Conservation (phyloP, 2,329 filamentous ascomycete species). For the Cytospora schulzeri region DNA sequence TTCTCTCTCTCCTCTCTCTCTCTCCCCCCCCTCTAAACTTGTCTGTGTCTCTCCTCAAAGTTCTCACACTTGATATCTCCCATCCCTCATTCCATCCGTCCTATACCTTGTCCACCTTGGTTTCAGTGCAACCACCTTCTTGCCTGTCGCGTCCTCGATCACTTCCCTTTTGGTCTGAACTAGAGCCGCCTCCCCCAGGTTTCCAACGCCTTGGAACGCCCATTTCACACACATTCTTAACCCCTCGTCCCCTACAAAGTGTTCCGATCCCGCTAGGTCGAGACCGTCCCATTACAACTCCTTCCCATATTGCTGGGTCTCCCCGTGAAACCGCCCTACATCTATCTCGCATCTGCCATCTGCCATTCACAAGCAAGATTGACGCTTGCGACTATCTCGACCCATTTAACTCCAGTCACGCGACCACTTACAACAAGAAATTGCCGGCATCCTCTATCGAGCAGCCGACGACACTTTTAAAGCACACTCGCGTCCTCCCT, state of each 20-base stretch:
- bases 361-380: not conserved
- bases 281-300: slow-evolving; percentile 6
- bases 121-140: slow-evolving; percentile 2
- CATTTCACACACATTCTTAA: not conserved
- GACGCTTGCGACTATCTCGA: not conserved
- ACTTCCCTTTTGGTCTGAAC: slow-evolving; percentile 1
- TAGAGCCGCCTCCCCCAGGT: slow-evolving; percentile 1
- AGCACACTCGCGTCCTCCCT: not conserved
- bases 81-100: not conserved
- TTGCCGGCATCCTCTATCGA: not conserved
- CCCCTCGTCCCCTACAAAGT: not conserved
- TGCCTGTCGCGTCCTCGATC: not conserved
- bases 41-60: not conserved
- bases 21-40: too few species aligned
- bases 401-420: not conserved
- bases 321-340: slow-evolving; percentile 6
- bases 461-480: not conserved
- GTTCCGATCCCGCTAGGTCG: slow-evolving; percentile 10
- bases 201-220: slow-evolving; percentile 5
- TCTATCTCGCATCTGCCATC: slow-evolving; percentile 11
- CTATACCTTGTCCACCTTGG: not conserved
- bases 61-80: not conserved
- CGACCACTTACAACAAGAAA: not conserved
- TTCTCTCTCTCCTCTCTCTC: not conserved
- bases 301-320: slow-evolving; percentile 13